Conservation (phyloP, 2,329 filamentous ascomycete species). For the Alternaria novae-zelandiae region DNA sequence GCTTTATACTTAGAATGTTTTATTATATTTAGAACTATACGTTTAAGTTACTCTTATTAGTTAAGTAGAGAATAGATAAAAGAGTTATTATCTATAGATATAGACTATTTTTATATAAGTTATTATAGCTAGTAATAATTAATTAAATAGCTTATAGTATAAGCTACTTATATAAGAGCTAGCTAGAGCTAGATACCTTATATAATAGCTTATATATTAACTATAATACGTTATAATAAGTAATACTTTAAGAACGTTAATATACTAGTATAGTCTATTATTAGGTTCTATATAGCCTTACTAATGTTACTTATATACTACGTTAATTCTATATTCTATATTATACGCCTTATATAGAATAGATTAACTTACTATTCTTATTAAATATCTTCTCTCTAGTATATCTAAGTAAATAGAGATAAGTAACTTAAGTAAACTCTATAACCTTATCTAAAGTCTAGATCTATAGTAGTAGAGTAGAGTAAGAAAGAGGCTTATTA, state of each 20-base stretch:
- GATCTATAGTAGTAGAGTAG: slow-evolving; percentile 36
- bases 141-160: slow-evolving; percentile 26
- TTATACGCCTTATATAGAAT: background rate
- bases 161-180: slow-evolving; percentile 20
- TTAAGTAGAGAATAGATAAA: slow-evolving; percentile 14
- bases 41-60: slow-evolving; percentile 17
- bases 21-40: slow-evolving; percentile 13
- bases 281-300: slow-evolving; percentile 40
- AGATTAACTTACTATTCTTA: slow-evolving; percentile 40
- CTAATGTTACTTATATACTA: slow-evolving; percentile 30
- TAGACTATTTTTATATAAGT: slow-evolving; percentile 21
- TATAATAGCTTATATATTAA: slow-evolving; percentile 21
- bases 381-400: slow-evolving; percentile 48
- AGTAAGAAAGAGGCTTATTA: slow-evolving; percentile 31
- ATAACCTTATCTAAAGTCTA: slow-evolving; percentile 41
- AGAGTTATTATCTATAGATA: slow-evolving; percentile 20
- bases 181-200: slow-evolving; percentile 14
- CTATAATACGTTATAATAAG: slow-evolving; percentile 17
- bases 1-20: slow-evolving; percentile 21
- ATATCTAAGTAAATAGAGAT: slow-evolving; percentile 47
- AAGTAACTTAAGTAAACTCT: slow-evolving; percentile 19
- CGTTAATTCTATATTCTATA: slow-evolving; percentile 7
- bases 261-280: slow-evolving; percentile 28
- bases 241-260: slow-evolving; percentile 8
- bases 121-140: slow-evolving; percentile 12